Percentiles rank a stretch among this genome's conserved stretches.
These are phyloP conservation scores for Phytophthora chlamydospora DNA, from an alignment of 352 stramenopile genomes.

Conservation along the genomic window DNA sequence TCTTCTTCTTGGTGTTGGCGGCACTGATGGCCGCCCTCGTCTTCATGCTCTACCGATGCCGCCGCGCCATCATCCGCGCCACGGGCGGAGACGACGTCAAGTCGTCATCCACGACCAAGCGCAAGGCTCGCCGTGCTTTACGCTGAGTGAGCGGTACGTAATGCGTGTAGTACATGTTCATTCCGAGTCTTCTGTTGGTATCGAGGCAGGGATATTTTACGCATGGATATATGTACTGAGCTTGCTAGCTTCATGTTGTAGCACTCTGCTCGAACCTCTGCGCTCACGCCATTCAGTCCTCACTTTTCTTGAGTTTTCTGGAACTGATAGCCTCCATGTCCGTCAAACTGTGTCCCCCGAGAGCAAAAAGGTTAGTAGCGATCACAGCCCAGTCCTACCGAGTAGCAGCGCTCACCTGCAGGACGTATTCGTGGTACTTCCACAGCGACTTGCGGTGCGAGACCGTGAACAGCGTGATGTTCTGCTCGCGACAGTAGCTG, in stretches of 20 bases:
- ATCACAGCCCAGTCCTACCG: conserved; percentile 1
- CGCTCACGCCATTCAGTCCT: conserved; percentile 16
- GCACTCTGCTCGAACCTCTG: too few relatives aligned
- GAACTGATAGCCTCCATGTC: conserved; percentile 76
- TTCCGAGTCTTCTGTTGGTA: too few relatives aligned
- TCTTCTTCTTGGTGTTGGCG: conserved; percentile 54
- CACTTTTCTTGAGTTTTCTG: conserved; percentile 75
- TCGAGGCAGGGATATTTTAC: too few relatives aligned
- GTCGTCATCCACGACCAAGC: conserved; percentile 19
- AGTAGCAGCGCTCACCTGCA: conserved; percentile 50
- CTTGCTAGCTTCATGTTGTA: too few relatives aligned
- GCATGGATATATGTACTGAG: too few relatives aligned
- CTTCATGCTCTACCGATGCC: conserved; percentile 68
- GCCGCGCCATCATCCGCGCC: conserved; percentile 47
- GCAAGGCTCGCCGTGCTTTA: conserved; percentile 26
- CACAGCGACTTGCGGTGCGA: conserved; percentile 87
- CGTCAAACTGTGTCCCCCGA: conserved; percentile 59
- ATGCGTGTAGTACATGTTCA: too few relatives aligned
- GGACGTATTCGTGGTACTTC: conserved; percentile 87
- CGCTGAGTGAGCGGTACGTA: conserved; percentile 10
- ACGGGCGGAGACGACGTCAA: conserved; percentile 20
- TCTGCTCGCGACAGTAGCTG: conserved; percentile 69
- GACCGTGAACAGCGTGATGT: conserved; percentile 91
- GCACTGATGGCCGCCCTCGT: conserved; percentile 44
- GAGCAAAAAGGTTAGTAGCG: conserved; percentile 3